phyloP scores from a whole-genome alignment of 495 filamentous ascomycete species.

The Penicillium robsamsonii region DNA sequence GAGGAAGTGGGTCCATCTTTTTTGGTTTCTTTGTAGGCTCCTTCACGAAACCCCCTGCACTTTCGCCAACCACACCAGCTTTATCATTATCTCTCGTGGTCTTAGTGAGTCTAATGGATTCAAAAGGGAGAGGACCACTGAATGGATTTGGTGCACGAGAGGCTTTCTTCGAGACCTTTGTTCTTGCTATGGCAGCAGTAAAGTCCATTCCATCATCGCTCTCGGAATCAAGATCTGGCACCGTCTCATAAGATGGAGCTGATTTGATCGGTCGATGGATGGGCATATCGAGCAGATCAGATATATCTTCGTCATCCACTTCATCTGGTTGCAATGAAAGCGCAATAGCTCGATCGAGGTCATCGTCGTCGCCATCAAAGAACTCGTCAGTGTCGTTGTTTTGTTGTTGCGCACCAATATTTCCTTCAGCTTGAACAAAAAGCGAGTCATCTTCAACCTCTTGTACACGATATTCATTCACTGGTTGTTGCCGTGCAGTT shows the following conservation, averaged over 20 bases:
- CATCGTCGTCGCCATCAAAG: slow-evolving; percentile 59
- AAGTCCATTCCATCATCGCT: slow-evolving; percentile 49
- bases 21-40: slow-evolving; percentile 47
- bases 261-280: slow-evolving; percentile 27
- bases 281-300: slow-evolving; percentile 36
- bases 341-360: slow-evolving; percentile 76
- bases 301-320: slow-evolving; percentile 32
- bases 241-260: slow-evolving; percentile 15
- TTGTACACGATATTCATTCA: not conserved
- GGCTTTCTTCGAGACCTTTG: slow-evolving; percentile 34
- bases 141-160: slow-evolving; percentile 36
- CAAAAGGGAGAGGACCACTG: slow-evolving; percentile 83
- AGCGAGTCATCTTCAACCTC: slow-evolving; percentile 56
- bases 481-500: slow-evolving; percentile 15
- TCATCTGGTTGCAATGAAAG: slow-evolving; percentile 61
- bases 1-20: slow-evolving; percentile 65
- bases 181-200: slow-evolving; percentile 41
- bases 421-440: slow-evolving; percentile 58
- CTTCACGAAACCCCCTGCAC: slow-evolving; percentile 69
- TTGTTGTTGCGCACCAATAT: slow-evolving; percentile 23
- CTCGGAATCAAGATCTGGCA: slow-evolving; percentile 23
- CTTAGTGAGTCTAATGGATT: slow-evolving; percentile 71
- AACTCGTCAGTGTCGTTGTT: slow-evolving; percentile 39
- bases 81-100: slow-evolving; percentile 11
- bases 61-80: slow-evolving; percentile 41